These are phyloP conservation scores for Euryodendron excelsum DNA, from an alignment of 148 eudicot genomes.

Conservation along the genomic window DNA sequence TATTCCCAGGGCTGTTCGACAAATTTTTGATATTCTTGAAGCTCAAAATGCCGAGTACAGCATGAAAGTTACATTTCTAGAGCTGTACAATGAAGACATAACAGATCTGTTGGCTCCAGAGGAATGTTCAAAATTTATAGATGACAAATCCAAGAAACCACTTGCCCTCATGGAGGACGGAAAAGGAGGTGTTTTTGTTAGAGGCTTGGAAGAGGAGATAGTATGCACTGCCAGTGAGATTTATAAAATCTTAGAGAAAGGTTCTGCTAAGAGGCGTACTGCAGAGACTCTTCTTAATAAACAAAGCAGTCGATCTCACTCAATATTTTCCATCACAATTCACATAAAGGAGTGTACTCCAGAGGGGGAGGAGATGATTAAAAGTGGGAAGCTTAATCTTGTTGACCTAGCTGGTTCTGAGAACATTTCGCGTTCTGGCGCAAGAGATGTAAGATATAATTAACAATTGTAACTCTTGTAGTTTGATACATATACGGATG, in stretches of 20 bases:
- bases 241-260: slow-evolving; percentile 89
- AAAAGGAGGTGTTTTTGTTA: slow-evolving; percentile 90
- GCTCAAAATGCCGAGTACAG: slow-evolving; percentile 87
- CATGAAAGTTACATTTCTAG: slow-evolving; percentile 93
- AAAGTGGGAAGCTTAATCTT: slow-evolving; percentile 96
- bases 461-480: neutral
- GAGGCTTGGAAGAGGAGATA: slow-evolving; percentile 97
- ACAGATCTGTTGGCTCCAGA: slow-evolving; percentile 94
- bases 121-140: slow-evolving; percentile 61
- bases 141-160: slow-evolving; percentile 95
- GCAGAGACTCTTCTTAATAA: slow-evolving; percentile 98
- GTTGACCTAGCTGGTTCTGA: slow-evolving; percentile 99
- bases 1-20: slow-evolving; percentile 92
- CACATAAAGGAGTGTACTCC: slow-evolving; percentile 97
- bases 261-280: slow-evolving; percentile 94
- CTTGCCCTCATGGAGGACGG: slow-evolving; percentile 99
- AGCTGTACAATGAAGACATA: slow-evolving; percentile 93
- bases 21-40: slow-evolving; percentile 86
- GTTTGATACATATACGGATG: neutral
- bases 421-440: slow-evolving; percentile 98
- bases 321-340: slow-evolving; percentile 93
- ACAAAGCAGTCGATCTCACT: slow-evolving; percentile 98
- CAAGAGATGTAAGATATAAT: slow-evolving; percentile 68
- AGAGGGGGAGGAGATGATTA: slow-evolving; percentile 99
- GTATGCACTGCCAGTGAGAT: slow-evolving; percentile 92